Percentiles rank a stretch among this genome's conserved stretches.
Evolutionary conservation across 176 grass and related monocot species (phyloP).

Genomic region (Pharus latifolius): DNA sequence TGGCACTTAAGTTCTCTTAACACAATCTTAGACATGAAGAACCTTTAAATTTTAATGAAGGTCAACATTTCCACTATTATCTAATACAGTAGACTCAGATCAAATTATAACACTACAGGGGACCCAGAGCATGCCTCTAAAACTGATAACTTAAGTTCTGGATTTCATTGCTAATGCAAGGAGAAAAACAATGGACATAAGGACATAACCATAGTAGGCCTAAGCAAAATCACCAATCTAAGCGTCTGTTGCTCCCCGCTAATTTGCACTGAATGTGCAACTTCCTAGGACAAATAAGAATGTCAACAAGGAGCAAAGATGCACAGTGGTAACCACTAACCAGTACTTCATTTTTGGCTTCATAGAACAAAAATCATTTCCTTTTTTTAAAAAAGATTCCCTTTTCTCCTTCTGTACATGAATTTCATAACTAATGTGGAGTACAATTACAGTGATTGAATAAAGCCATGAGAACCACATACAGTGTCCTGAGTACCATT

Average conservation of each 20-base stretch:
- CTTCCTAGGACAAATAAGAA: not conserved
- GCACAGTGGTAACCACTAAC: not conserved
- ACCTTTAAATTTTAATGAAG: too few relatives aligned
- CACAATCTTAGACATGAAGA: not conserved
- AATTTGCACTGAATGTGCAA: not conserved
- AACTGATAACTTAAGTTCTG: not conserved
- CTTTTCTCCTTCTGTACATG: slow-evolving; percentile 3
- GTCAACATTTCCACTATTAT: not conserved
- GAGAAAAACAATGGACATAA: not conserved
- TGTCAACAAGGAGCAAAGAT: not conserved
- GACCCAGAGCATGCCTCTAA: not conserved
- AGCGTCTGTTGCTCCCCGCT: not conserved
- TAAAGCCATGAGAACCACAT: not conserved
- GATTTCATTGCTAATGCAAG: not conserved
- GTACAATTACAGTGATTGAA: not conserved
- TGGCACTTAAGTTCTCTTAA: not conserved
- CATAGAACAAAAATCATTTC: not conserved
- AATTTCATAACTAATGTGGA: not conserved
- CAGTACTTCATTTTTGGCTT: not conserved
- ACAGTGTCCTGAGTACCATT: not conserved
- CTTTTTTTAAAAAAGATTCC: too few relatives aligned
- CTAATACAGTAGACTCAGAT: not conserved
- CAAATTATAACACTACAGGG: not conserved
- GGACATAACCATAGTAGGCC: not conserved
- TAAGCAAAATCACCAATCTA: not conserved